These are phyloP conservation scores for Ceriops zippeliana DNA, from an alignment of 345 rosid genomes.

Conservation along the genomic window DNA sequence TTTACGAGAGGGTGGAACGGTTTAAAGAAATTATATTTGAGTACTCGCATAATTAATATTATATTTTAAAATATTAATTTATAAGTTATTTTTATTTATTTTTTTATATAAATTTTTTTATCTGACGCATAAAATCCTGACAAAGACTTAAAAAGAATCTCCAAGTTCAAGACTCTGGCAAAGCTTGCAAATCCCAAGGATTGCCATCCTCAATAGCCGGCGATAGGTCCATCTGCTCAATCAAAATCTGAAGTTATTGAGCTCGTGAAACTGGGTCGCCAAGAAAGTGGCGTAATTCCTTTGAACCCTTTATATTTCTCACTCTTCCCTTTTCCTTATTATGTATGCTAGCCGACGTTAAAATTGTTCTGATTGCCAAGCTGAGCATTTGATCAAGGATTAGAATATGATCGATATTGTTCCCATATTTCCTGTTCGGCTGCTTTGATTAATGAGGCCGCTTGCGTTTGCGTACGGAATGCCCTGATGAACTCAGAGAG, in stretches of 20 bases:
- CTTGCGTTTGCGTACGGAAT: conserved; percentile 26
- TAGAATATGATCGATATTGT: conserved; percentile 29
- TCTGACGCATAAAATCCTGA: conserved; percentile 16
- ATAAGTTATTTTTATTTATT: too few relatives aligned
- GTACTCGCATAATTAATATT: too few relatives aligned
- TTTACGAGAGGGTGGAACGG: too few relatives aligned
- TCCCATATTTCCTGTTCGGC: too few relatives aligned
- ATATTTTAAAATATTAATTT: too few relatives aligned
- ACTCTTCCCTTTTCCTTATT: background rate
- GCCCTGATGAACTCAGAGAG: conserved; percentile 53
- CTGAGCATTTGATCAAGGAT: conserved; percentile 42
- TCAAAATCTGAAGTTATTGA: conserved; percentile 47
- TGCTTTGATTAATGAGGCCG: background rate
- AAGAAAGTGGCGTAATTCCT: conserved; percentile 36
- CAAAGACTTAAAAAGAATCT: conserved; percentile 31
- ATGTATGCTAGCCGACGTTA: background rate
- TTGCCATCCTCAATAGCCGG: conserved; percentile 42
- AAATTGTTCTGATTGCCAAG: conserved; percentile 24
- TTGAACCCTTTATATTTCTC: background rate
- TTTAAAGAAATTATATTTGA: too few relatives aligned
- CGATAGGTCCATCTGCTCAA: conserved; percentile 29
- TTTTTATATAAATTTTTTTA: too few relatives aligned
- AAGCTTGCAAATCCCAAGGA: conserved; percentile 47
- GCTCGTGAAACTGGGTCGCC: conserved; percentile 47
- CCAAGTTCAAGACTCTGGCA: conserved; percentile 33